Percentiles rank a stretch among this genome's conserved stretches.
Evolutionary conservation across 2,329 filamentous ascomycete species (phyloP).

Genomic region (Hypomyces rosellus): DNA sequence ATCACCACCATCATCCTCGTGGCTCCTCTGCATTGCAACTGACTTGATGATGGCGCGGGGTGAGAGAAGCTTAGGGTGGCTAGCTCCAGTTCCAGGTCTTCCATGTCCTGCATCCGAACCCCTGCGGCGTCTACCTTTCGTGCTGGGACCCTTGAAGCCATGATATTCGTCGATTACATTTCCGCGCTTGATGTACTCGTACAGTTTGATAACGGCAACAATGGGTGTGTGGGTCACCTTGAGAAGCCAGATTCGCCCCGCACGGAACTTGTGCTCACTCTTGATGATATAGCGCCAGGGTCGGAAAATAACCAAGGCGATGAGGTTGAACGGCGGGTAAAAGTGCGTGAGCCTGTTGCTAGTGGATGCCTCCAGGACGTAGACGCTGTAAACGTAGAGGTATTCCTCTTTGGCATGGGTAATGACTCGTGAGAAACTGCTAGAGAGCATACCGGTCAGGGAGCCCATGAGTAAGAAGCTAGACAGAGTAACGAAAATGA

Average conservation of each 20-base stretch:
- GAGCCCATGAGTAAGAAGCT: slow-evolving; percentile 75
- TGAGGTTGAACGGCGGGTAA: slow-evolving; percentile 66
- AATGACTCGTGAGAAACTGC: slow-evolving; percentile 63
- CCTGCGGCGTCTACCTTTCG: slow-evolving; percentile 16
- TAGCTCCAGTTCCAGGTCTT: slow-evolving; percentile 10
- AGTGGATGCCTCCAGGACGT: slow-evolving; percentile 60
- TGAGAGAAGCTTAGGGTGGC: slow-evolving; percentile 8
- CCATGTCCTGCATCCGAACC: slow-evolving; percentile 15
- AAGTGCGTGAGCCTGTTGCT: slow-evolving; percentile 64
- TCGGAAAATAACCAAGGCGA: slow-evolving; percentile 65
- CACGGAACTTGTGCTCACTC: slow-evolving; percentile 56
- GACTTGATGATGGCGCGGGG: slow-evolving; percentile 13
- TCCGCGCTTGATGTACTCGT: slow-evolving; percentile 47
- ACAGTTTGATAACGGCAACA: slow-evolving; percentile 62
- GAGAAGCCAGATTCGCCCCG: slow-evolving; percentile 54
- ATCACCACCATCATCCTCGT: slow-evolving; percentile 30
- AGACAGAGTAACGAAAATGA: slow-evolving; percentile 70
- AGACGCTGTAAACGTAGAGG: slow-evolving; percentile 65
- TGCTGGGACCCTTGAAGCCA: slow-evolving; percentile 42
- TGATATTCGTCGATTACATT: slow-evolving; percentile 37
- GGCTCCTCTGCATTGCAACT: slow-evolving; percentile 14
- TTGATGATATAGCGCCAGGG: slow-evolving; percentile 64
- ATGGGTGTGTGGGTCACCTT: slow-evolving; percentile 61
- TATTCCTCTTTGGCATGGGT: slow-evolving; percentile 67
- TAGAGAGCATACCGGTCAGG: slow-evolving; percentile 70